Base-by-base conservation (phyloP, 257 asterid species). In the Mentha longifolia region DNA sequence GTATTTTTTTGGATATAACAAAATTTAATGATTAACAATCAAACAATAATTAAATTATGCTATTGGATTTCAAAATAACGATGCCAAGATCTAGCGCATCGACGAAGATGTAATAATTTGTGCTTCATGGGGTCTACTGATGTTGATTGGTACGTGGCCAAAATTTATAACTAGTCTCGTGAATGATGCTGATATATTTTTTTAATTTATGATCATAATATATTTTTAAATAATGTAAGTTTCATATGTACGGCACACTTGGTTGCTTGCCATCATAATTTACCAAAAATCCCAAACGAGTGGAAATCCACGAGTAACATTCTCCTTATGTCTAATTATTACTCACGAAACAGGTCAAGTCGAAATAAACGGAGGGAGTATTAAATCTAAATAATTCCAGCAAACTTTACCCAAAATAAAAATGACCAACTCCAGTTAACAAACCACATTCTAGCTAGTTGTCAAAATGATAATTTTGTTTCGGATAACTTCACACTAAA, bases 261-360 rank as follows among this genome's bases (percentile, higher is more conserved):
- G 77, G 77, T 64, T 20, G 28, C 39, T 39, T 19, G 57, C 11
- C 19, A 43, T 43, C 63, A 63, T 0, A 63, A 54, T 7, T 11
- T 41, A 62, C 15, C 39, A 72, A 62, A 17, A 51, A 62, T 62
- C 56, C 31, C 63, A 61, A n/a, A n/a, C 45, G 30, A 54, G 73
- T 65, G 61, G 73, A 74, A 67, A 58, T 66, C 62, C 63, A 74
- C 61, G 54, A 73, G 60, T 56, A 46, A 33, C 35, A 45, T 56
- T 46, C 43, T 65, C 15, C 20, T 45, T 16, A 14, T 54, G 31
- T 7, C 10, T 9, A 41, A 50, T 69, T 22, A 22, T 16, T 35
- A 33, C n/a, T n/a, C n/a, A n/a, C n/a, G n/a, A n/a, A n/a, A n/a
- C n/a, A n/a, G n/a, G n/a, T n/a, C n/a, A n/a, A n/a, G n/a, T n/a